Evolutionary conservation across 148 eudicot genomes (phyloP), one percentile per base, ranked within the genome.

Genomic region (Chenopodium quinoa): DNA sequence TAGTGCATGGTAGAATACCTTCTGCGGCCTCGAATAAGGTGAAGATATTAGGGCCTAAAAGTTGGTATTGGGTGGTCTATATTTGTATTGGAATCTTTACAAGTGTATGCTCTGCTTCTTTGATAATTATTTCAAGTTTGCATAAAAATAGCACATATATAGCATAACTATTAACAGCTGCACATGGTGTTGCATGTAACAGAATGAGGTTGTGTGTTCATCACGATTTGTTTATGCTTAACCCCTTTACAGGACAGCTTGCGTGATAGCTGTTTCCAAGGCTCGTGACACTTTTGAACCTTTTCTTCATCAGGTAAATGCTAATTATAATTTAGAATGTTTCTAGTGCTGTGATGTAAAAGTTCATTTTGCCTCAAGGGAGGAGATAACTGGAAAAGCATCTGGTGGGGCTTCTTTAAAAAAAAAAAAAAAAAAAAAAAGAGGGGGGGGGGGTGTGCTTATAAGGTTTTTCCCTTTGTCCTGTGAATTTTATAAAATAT

Each of bases 261-360:
- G 99, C 75, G 99, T 96, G 80, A 93, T 96, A 83, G 99, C 99
- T 83, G 95, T 96, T 88, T 92, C 99, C 75, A 96, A 93, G 88
- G 99, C 98, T 82, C 99, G 95, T 82, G 99, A 96, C 86, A 90
- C 99, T 70, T 92, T 96, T 85, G 98, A 96, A 89, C 99, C 99
- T 78, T 93, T 93, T 85, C 93, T 96, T 71, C 92, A 92, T 88
- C 99, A 96, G 99, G 99, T 93, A 83, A 80, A 37, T 84, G 14
- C 83, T 78, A 71, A 52, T 37, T 64, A 32, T 48, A 34, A 75
- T 2, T 25, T n/a, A 63, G 69, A 77, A 17, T 37, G n/a, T 46
- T 66, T 63, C 25, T 69, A 67, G 13, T 78, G 67, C 58, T 78
- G 52, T 72, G 44, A 14, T 14, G 11, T 22, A 71, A 71, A 19